Evolutionary conservation across 2,329 filamentous ascomycete species (phyloP).

Genomic region (Penicillium sp.): DNA sequence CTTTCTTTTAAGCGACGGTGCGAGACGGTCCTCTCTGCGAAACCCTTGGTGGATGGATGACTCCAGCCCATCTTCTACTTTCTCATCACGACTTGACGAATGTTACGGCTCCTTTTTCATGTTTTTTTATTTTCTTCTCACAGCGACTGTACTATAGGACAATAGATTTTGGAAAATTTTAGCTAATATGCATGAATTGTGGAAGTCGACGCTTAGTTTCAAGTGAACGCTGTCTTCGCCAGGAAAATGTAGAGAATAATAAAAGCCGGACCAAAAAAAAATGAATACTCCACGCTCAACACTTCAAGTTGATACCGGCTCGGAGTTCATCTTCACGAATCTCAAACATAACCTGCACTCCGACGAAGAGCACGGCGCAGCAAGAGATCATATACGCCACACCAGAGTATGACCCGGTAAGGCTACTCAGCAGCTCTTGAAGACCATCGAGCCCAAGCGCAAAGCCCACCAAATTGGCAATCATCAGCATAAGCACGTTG

Average conservation of each 20-base stretch:
- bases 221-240: not conserved
- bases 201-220: not conserved
- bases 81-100: not conserved
- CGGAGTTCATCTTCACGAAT: slow-evolving; percentile 77
- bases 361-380: slow-evolving; percentile 72
- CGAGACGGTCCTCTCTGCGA: slow-evolving; percentile 1
- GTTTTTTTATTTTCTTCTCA: not conserved
- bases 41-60: slow-evolving; percentile 5
- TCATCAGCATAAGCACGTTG: slow-evolving; percentile 93
- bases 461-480: slow-evolving; percentile 90
- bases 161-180: not conserved
- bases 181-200: not conserved
- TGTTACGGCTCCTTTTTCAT: not conserved
- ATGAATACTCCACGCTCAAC: slow-evolving; percentile 41
- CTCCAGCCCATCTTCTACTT: not conserved
- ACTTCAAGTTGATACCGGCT: slow-evolving; percentile 76
- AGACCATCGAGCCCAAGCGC: slow-evolving; percentile 86
- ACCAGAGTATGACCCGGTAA: slow-evolving; percentile 72
- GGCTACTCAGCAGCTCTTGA: slow-evolving; percentile 66
- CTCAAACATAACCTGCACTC: slow-evolving; percentile 94
- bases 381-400: slow-evolving; percentile 66
- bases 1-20: slow-evolving; percentile 29
- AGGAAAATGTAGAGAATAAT: not conserved
- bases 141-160: not conserved
- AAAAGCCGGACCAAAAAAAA: not conserved